phyloP scores from a whole-genome alignment of 345 rosid species.

The Mallotus nudiflorus region DNA sequence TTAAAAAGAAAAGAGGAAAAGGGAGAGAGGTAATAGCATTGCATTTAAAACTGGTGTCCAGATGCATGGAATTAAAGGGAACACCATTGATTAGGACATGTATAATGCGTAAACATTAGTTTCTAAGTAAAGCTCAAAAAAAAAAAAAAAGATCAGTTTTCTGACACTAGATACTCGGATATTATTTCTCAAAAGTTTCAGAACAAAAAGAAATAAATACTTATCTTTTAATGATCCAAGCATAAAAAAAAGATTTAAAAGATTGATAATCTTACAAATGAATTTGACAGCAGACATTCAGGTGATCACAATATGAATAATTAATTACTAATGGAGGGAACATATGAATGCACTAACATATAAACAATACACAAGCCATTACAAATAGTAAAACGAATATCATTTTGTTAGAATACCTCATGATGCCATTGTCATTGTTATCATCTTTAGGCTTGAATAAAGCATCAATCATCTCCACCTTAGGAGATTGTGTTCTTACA shows the following conservation, averaged over 20 bases:
- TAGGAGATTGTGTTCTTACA: conserved; percentile 81
- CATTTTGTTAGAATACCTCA: conserved; percentile 50
- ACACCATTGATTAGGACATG: background rate
- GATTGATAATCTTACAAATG: background rate
- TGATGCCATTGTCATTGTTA: conserved; percentile 72
- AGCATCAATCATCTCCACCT: conserved; percentile 84
- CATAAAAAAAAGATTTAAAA: background rate
- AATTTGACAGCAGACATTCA: background rate
- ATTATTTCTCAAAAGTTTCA: background rate
- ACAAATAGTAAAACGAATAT: background rate
- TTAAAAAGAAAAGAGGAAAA: background rate
- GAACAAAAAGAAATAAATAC: background rate
- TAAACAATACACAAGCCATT: background rate
- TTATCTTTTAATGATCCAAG: background rate
- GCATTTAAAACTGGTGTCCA: background rate
- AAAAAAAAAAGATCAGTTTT: background rate
- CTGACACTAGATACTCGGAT: background rate
- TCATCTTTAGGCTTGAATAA: conserved; percentile 61
- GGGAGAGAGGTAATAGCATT: background rate
- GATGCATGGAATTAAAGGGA: background rate
- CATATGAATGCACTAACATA: background rate
- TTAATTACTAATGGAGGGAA: background rate
- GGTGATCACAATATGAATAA: too few species aligned
- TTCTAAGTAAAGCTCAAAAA: background rate
- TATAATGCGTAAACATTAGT: background rate